phyloP scores from a whole-genome alignment of 2,329 filamentous ascomycete genomes.

The Fusarium sp. region DNA sequence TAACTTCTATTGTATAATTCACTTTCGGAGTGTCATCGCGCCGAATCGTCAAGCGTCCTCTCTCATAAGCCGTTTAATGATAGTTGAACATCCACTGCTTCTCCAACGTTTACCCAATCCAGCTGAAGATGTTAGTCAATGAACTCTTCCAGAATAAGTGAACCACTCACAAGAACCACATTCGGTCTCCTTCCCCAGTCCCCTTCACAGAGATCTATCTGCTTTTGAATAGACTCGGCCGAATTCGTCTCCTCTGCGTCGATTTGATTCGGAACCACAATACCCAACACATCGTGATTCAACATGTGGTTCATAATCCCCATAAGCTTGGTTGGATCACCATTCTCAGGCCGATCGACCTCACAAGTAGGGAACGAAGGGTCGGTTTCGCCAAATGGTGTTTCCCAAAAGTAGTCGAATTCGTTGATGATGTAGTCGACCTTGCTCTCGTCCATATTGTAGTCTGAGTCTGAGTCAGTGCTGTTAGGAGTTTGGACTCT shows the following conservation, averaged over 20 bases:
- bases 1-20: no score
- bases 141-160: neutral
- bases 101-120: constrained; percentile 60
- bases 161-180: constrained; percentile 50
- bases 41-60: neutral
- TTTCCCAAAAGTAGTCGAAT: constrained; percentile 80
- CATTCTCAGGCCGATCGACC: constrained; percentile 71
- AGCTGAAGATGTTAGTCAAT: constrained; percentile 51
- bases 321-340: constrained; percentile 46
- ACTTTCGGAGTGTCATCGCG: neutral
- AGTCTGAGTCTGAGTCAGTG: constrained; percentile 65
- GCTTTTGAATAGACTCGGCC: constrained; percentile 46
- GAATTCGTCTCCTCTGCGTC: constrained; percentile 56
- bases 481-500: neutral
- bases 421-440: constrained; percentile 76
- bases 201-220: constrained; percentile 46
- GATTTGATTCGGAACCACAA: constrained; percentile 53
- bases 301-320: constrained; percentile 51
- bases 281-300: constrained; percentile 49
- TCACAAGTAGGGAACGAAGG: constrained; percentile 74
- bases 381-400: constrained; percentile 74
- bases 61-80: constrained; percentile 56
- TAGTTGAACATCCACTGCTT: constrained; percentile 57
- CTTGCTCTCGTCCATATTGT: constrained; percentile 62
- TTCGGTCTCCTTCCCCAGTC: constrained; percentile 46